These are phyloP conservation scores for Gardenia jasminoides DNA, from an alignment of 257 asterid species.

Conservation along the genomic window DNA sequence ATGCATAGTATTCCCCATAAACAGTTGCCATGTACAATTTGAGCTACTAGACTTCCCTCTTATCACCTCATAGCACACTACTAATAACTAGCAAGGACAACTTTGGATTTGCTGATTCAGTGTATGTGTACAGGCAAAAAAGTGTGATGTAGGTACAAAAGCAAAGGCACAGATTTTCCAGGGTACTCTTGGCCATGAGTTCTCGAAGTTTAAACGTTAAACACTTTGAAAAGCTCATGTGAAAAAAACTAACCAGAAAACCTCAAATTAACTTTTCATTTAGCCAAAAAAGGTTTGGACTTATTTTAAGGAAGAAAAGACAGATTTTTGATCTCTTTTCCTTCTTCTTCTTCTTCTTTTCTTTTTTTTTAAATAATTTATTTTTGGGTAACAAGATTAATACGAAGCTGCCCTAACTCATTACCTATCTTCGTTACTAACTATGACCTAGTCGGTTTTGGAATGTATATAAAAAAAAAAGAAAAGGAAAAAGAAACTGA, in stretches of 20 bases:
- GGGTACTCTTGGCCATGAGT: not conserved
- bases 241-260: not conserved
- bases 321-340: too few relatives aligned
- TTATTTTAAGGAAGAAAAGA: not conserved
- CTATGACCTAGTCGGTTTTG: not conserved
- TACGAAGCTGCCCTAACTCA: not conserved
- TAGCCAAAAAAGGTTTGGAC: not conserved
- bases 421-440: not conserved
- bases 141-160: not conserved
- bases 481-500: not conserved
- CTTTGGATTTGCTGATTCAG: not conserved
- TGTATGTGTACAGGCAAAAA: too few relatives aligned
- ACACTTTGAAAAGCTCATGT: too few relatives aligned
- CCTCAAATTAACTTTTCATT: not conserved
- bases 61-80: not conserved
- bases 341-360: not conserved
- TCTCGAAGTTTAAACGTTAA: too few relatives aligned
- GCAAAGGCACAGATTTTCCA: not conserved
- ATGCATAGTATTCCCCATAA: constrained; percentile 12
- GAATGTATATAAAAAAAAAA: not conserved
- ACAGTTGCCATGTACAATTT: not conserved
- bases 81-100: not conserved
- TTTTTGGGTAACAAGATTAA: too few relatives aligned
- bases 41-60: not conserved
- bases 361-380: too few relatives aligned